These are phyloP conservation scores for Escallonia rubra DNA, from an alignment of 129 eudicot species.

Conservation along the genomic window DNA sequence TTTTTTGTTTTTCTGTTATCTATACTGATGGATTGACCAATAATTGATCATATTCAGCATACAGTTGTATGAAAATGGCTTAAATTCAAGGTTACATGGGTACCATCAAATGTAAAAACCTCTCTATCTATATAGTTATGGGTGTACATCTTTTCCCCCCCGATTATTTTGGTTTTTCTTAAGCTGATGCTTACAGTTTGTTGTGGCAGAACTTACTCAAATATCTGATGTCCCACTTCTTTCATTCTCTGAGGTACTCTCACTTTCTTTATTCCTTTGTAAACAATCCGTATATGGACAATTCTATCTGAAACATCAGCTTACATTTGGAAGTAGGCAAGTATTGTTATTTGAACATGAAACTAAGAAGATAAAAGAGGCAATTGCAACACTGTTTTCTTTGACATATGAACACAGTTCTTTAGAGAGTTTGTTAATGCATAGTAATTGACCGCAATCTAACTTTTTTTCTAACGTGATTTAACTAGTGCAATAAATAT, in stretches of 20 bases:
- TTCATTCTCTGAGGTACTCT: slow-evolving; percentile 65
- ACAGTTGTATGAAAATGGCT: too few relatives aligned
- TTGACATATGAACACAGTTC: not conserved
- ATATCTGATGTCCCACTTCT: slow-evolving; percentile 56
- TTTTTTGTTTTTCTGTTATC: not conserved
- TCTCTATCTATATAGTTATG: too few relatives aligned
- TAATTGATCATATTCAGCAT: too few relatives aligned
- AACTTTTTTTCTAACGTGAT: too few relatives aligned
- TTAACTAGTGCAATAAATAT: too few relatives aligned
- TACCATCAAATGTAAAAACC: too few relatives aligned
- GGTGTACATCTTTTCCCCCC: too few relatives aligned
- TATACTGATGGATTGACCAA: too few relatives aligned
- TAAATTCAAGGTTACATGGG: too few relatives aligned
- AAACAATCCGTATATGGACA: too few relatives aligned
- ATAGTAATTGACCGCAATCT: not conserved
- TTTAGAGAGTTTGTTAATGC: not conserved
- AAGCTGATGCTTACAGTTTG: not conserved
- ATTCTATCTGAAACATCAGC: too few relatives aligned
- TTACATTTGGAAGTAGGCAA: not conserved
- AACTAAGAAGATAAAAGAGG: not conserved
- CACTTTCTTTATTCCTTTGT: not conserved
- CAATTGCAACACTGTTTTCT: not conserved
- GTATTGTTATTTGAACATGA: not conserved
- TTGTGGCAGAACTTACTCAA: slow-evolving; percentile 27
- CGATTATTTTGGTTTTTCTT: not conserved